These are phyloP conservation scores for Shiraia sp. DNA, from an alignment of 2,329 filamentous ascomycete genomes.

Conservation along the genomic window DNA sequence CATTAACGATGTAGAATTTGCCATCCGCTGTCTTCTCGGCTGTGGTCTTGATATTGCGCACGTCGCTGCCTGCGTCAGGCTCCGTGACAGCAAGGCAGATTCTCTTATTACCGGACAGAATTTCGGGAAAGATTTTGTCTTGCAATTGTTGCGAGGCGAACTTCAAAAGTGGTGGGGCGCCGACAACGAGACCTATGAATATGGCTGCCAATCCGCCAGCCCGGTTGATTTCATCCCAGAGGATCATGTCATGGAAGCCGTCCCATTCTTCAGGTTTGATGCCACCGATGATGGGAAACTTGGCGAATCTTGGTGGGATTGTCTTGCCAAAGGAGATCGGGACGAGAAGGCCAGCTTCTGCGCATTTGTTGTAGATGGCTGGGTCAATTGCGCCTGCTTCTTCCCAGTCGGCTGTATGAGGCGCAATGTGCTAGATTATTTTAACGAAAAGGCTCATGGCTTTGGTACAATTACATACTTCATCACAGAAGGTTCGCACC, in stretches of 20 bases:
- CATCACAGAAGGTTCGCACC: constrained; percentile 36
- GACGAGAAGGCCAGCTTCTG: constrained; percentile 33
- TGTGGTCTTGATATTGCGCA: constrained; percentile 27
- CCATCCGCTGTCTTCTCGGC: constrained; percentile 30
- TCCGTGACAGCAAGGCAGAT: constrained; percentile 40
- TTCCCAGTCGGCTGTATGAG: constrained; percentile 32
- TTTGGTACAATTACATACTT: constrained; percentile 23
- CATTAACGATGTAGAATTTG: constrained; percentile 44
- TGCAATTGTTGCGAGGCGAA: constrained; percentile 26
- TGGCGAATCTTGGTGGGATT: constrained; percentile 29
- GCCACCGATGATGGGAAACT: constrained; percentile 57
- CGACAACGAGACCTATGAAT: constrained; percentile 36
- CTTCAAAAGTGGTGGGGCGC: constrained; percentile 31
- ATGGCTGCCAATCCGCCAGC: constrained; percentile 26
- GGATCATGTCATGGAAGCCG: constrained; percentile 44
- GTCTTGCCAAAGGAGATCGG: constrained; percentile 36
- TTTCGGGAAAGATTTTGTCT: constrained; percentile 32
- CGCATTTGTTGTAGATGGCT: constrained; percentile 30
- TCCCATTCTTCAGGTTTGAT: constrained; percentile 40
- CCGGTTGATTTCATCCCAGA: constrained; percentile 42
- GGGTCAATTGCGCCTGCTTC: constrained; percentile 29
- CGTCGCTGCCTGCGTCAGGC: constrained; percentile 32
- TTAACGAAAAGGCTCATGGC: no score
- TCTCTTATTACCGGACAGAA: constrained; percentile 31
- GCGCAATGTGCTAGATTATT: constrained; percentile 32